Evolutionary conservation across 2,329 filamentous ascomycete genomes (phyloP), one percentile per base, ranked within the genome.

Genomic region (Colletotrichum falcatum): DNA sequence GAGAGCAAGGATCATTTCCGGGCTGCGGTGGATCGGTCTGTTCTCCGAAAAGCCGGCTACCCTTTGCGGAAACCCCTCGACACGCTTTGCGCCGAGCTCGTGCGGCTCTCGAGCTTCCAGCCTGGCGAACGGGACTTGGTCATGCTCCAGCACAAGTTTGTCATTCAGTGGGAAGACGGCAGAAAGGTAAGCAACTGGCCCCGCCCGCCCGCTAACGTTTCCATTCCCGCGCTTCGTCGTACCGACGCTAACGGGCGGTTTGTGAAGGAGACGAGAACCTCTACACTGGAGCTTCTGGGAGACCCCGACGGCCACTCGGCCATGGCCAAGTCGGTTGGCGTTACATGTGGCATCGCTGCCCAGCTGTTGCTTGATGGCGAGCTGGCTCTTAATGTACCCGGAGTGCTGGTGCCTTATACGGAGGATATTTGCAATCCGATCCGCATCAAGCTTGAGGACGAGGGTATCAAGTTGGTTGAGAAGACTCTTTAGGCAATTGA

Each of bases 391-490:
- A 87, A 83, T 55, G 87, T 93, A 79, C 91, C 89, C 83, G 92
- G 92, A 79, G 85, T 96, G 58, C 81, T 97, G 70, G 94, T 94
- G 28, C 94, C 93, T 20, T 92, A 96, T 87, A 90, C 84, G 75
- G 84, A 86, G 69, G 89, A 91, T 76, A 88, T 96, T 77, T 91
- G 90, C 77, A 86, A 87, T 76, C 91, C 93, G 28, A 82, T 97
- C 75, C 90, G 95, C 82, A 89, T 91, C 83, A 91, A 92, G 79
- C 86, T 97, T 68, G 90, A 92, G 80, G 89, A 94, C 12, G 37
- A 37, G 77, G 91, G 90, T 44, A 93, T 94, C 76, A 86, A 87
- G 79, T 87, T 92, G 83, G 88, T 86, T 74, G 91, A 94, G 86
- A 92, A 93, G 87, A 90, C 81, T 30, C 78, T 86, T 65, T 79